phyloP scores from a whole-genome alignment of 2,329 filamentous ascomycete species.

The Pleurostoma richardsiae region DNA sequence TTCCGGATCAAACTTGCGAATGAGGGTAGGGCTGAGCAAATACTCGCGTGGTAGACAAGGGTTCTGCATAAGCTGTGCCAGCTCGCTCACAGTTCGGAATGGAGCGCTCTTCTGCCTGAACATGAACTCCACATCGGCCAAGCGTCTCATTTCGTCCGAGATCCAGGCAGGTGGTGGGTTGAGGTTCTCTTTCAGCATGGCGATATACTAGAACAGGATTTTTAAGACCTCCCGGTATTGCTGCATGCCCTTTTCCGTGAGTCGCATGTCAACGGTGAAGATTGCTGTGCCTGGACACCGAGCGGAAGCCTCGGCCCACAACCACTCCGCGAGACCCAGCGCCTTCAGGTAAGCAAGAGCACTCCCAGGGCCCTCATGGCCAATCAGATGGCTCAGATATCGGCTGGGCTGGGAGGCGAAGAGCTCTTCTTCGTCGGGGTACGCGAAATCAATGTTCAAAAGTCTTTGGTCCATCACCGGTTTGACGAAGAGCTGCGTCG shows the following conservation, averaged over 20 bases:
- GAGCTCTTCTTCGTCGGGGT: slow-evolving; percentile 74
- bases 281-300: slow-evolving; percentile 74
- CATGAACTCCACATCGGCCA: slow-evolving; percentile 90
- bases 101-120: slow-evolving; percentile 92
- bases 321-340: slow-evolving; percentile 81
- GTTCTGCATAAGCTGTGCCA: slow-evolving; percentile 87
- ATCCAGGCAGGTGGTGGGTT: slow-evolving; percentile 85
- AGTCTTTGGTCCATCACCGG: slow-evolving; percentile 85
- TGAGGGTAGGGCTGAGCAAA: slow-evolving; percentile 72
- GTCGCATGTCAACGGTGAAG: slow-evolving; percentile 72
- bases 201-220: slow-evolving; percentile 85
- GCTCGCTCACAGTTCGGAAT: slow-evolving; percentile 80
- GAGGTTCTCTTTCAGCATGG: slow-evolving; percentile 69
- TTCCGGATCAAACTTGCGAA: slow-evolving; percentile 76
- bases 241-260: slow-evolving; percentile 66
- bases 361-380: slow-evolving; percentile 88
- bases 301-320: slow-evolving; percentile 71
- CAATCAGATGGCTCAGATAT: slow-evolving; percentile 85
- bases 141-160: slow-evolving; percentile 82
- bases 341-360: slow-evolving; percentile 85
- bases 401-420: slow-evolving; percentile 78
- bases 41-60: slow-evolving; percentile 78
- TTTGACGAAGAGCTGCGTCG: slow-evolving; percentile 77
- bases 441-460: slow-evolving; percentile 77
- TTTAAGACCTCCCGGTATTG: slow-evolving; percentile 80